A percentile compares a stretch with the other conserved stretches of the same genome.
Evolutionary conservation across 192 early-diverging fungal genomes (phyloP).

Genomic region (Coemansia interrupta): DNA sequence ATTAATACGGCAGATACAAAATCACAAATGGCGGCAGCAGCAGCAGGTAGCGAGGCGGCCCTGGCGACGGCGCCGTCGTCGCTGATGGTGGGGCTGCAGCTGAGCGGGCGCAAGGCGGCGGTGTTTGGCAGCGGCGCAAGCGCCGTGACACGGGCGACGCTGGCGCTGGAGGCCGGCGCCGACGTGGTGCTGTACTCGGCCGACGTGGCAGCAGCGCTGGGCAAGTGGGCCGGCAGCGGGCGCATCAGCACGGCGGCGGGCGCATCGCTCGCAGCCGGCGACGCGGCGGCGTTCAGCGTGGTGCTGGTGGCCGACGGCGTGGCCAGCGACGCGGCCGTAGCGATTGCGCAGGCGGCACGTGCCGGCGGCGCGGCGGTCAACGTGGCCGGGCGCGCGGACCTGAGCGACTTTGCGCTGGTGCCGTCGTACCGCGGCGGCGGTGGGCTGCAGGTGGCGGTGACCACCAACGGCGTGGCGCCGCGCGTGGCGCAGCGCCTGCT

Average conservation of each 20-base stretch:
- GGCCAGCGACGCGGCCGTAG: constrained; percentile 41
- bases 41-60: background rate
- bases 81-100: constrained; percentile 44
- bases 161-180: constrained; percentile 68
- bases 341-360: constrained; percentile 34
- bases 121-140: constrained; percentile 66
- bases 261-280: constrained; percentile 13
- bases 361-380: constrained; percentile 70
- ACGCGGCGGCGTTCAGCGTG: constrained; percentile 29
- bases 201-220: constrained; percentile 24
- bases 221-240: constrained; percentile 35
- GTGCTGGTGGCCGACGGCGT: constrained; percentile 43
- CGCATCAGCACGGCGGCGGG: constrained; percentile 14
- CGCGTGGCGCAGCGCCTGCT: constrained; percentile 64
- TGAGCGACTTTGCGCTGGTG: constrained; percentile 83
- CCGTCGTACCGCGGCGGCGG: constrained; percentile 65
- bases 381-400: constrained; percentile 65
- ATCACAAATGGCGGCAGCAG: background rate
- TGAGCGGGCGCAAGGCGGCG: constrained; percentile 44
- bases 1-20: background rate
- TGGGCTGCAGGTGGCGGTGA: constrained; percentile 73
- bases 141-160: constrained; percentile 64
- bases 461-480: constrained; percentile 71
- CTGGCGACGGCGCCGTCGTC: constrained; percentile 20
- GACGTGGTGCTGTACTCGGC: constrained; percentile 58